Conservation (phyloP, 1,284 basidiomycete genomes). For the Cryptococcus floricola region DNA sequence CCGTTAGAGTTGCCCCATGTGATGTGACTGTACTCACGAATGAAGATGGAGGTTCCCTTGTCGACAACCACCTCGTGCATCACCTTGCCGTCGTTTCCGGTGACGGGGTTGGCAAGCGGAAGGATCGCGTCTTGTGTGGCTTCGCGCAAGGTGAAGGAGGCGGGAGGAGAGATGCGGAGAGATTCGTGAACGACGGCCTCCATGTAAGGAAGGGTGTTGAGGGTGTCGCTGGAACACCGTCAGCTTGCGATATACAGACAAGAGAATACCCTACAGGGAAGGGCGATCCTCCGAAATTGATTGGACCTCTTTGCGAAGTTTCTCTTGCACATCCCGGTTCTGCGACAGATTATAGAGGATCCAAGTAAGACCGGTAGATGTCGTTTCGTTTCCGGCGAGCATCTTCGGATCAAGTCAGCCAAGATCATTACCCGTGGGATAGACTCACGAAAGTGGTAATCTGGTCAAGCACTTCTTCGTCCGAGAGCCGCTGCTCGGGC, state of each 20-base stretch:
- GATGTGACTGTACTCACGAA: constrained; percentile 31
- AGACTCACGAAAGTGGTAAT: constrained; percentile 67
- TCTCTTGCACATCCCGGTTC: constrained; percentile 56
- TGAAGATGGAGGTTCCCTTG: constrained; percentile 39
- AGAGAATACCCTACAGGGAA: constrained; percentile 21
- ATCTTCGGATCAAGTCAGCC: constrained; percentile 20
- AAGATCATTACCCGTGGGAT: background rate
- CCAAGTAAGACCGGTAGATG: constrained; percentile 68
- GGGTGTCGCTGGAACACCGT: constrained; percentile 37
- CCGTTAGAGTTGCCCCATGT: constrained; percentile 2
- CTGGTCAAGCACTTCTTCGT: constrained; percentile 66
- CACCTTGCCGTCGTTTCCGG: constrained; percentile 44
- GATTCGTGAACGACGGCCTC: constrained; percentile 66
- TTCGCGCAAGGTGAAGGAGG: constrained; percentile 62
- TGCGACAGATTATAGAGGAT: constrained; percentile 62
- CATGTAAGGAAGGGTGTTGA: constrained; percentile 56
- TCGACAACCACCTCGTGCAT: constrained; percentile 38
- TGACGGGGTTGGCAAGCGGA: constrained; percentile 54
- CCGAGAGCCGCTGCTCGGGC: constrained; percentile 58
- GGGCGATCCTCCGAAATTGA: constrained; percentile 47
- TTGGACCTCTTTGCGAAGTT: constrained; percentile 57
- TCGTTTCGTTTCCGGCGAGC: constrained; percentile 69
- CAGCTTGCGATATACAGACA: background rate
- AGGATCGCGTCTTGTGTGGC: constrained; percentile 58
- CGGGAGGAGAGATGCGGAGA: constrained; percentile 62